phyloP scores from a whole-genome alignment of 164 flowering plant genomes.

The Berberis vulgaris region DNA sequence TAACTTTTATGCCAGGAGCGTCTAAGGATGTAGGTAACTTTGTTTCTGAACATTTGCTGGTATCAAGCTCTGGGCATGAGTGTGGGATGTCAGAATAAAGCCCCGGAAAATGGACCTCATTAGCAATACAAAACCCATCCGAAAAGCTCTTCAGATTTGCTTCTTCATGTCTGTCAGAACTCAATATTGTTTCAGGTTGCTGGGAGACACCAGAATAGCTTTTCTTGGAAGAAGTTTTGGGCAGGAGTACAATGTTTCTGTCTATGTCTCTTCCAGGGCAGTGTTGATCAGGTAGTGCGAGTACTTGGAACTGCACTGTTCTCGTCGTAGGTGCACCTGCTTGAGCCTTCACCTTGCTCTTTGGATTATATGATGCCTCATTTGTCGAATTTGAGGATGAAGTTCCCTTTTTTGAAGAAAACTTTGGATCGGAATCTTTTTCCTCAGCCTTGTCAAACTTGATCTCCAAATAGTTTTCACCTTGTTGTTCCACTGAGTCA shows the following conservation, averaged over 20 bases:
- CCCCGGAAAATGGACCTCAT: constrained; percentile 17
- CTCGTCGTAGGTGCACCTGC: constrained; percentile 14
- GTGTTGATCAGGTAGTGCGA: constrained; percentile 15
- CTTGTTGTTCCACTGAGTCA: neutral
- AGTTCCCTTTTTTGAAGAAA: neutral
- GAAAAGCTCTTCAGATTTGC: constrained; percentile 23
- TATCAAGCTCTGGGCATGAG: constrained; percentile 51
- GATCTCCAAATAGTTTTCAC: neutral
- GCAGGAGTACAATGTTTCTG: constrained; percentile 35
- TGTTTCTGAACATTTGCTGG: constrained; percentile 9
- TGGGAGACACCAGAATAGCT: constrained; percentile 15
- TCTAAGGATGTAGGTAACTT: neutral
- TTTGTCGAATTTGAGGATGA: constrained; percentile 2
- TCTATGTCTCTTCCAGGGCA: constrained; percentile 13
- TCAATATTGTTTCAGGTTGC: constrained; percentile 16
- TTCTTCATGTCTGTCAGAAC: constrained; percentile 16
- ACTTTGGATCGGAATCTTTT: neutral
- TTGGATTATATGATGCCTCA: constrained; percentile 11
- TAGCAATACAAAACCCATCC: constrained; percentile 19
- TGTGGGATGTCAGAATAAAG: constrained; percentile 30
- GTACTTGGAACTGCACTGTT: constrained; percentile 24
- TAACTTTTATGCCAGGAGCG: constrained; percentile 10
- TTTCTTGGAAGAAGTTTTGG: constrained; percentile 21
- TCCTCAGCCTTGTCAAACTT: neutral
- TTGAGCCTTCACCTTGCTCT: constrained; percentile 12